These are phyloP conservation scores for Coemansia sp. DNA, from an alignment of 192 early-diverging fungal genomes.

Conservation along the genomic window DNA sequence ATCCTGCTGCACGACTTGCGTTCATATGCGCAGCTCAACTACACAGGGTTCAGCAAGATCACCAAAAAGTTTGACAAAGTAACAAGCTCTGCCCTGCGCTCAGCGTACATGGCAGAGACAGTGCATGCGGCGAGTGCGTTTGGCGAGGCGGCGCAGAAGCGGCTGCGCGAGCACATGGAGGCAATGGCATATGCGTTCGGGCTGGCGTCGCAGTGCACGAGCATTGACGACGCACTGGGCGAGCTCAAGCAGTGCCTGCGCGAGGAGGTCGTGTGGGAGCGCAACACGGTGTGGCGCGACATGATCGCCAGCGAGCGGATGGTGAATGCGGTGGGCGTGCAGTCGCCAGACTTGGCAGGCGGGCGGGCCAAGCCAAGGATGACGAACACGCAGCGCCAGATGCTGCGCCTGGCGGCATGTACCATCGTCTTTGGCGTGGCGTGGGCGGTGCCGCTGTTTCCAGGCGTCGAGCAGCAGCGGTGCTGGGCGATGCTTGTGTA, in stretches of 20 bases:
- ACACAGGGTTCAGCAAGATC: conserved; percentile 92
- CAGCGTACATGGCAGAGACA: conserved; percentile 64
- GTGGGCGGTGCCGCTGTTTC: conserved; percentile 65
- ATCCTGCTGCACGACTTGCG: conserved; percentile 82
- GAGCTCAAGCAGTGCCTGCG: conserved; percentile 81
- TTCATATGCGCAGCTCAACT: conserved; percentile 85
- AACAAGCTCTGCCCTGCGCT: conserved; percentile 70
- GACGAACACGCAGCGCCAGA: conserved; percentile 54
- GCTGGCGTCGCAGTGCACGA: conserved; percentile 26
- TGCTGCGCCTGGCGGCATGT: conserved; percentile 55
- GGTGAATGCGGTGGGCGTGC: conserved; percentile 71
- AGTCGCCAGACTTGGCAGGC: conserved; percentile 49
- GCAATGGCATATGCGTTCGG: conserved; percentile 30
- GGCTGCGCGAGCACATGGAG: conserved; percentile 64
- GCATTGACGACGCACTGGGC: conserved; percentile 63
- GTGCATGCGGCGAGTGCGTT: conserved; percentile 74
- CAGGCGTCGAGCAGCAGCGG: conserved; percentile 71
- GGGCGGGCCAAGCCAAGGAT: conserved; percentile 49
- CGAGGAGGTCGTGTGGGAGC: conserved; percentile 92
- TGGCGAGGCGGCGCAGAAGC: conserved; percentile 60
- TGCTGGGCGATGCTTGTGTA: conserved; percentile 92
- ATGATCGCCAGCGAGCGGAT: conserved; percentile 89
- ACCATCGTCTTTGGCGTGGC: conserved; percentile 62
- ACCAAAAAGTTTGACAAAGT: conserved; percentile 98
- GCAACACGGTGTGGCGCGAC: conserved; percentile 97